A percentile compares a stretch with the other conserved stretches of the same genome.
phyloP scores from a whole-genome alignment of 306 rosid genomes.

The Lathyrus sativus region DNA sequence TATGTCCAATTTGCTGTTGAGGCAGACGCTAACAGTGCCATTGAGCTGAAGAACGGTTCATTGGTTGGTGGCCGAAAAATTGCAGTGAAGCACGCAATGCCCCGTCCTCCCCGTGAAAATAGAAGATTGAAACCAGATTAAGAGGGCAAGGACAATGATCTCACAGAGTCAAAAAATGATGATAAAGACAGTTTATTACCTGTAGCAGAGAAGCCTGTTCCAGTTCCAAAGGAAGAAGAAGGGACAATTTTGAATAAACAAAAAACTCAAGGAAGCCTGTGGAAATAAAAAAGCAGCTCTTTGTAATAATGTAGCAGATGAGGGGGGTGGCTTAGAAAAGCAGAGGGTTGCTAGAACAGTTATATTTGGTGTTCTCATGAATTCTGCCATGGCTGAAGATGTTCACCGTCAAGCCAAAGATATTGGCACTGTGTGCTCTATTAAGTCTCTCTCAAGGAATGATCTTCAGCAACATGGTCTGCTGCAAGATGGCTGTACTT shows the following conservation, averaged over 20 bases:
- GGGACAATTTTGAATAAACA: slow-evolving; percentile 31
- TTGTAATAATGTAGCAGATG: slow-evolving; percentile 52
- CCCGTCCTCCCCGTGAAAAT: too few relatives aligned
- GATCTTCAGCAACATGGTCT: too few relatives aligned
- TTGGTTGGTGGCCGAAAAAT: slow-evolving; percentile 78
- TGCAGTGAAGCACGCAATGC: too few relatives aligned
- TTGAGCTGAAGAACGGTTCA: too few relatives aligned
- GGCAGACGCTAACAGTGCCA: slow-evolving; percentile 74
- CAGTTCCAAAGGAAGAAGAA: slow-evolving; percentile 51
- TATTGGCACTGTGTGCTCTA: slow-evolving; percentile 69
- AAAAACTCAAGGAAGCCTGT: slow-evolving; percentile 49
- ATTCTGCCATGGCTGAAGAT: too few relatives aligned
- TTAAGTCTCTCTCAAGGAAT: slow-evolving; percentile 66
- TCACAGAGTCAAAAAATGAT: slow-evolving; percentile 43
- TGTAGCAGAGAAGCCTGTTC: slow-evolving; percentile 49
- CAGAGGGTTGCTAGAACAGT: too few relatives aligned
- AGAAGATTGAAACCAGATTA: too few relatives aligned
- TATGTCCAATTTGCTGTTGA: too few relatives aligned
- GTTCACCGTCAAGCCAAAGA: too few relatives aligned
- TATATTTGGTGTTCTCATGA: too few relatives aligned
- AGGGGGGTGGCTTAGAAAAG: slow-evolving; percentile 75
- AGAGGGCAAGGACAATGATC: slow-evolving; percentile 40
- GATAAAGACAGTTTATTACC: slow-evolving; percentile 40
- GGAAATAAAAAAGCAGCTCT: slow-evolving; percentile 57
- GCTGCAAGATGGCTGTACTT: slow-evolving; percentile 82